Conservation (phyloP, 257 asterid species). For the Gardenia jasminoides region DNA sequence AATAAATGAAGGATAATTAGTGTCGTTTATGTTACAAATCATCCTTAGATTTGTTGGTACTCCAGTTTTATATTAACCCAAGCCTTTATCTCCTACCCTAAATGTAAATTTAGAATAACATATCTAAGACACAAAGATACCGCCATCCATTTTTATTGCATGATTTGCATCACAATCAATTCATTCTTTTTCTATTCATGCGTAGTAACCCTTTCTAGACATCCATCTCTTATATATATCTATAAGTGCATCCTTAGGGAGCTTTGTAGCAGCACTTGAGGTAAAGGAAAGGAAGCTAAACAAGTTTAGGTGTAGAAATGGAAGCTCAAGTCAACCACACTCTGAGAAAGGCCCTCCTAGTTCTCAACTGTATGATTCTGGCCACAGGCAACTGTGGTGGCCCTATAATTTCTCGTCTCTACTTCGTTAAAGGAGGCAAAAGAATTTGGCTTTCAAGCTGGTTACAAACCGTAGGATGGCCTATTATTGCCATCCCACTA, state of each 20-base stretch:
- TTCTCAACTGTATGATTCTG: slow-evolving; percentile 20
- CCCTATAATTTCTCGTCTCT: slow-evolving; percentile 32
- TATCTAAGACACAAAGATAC: too few relatives aligned
- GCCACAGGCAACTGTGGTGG: slow-evolving; percentile 31
- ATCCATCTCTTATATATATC: too few relatives aligned
- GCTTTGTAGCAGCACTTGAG: background rate
- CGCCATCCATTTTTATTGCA: too few relatives aligned
- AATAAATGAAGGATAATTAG: too few relatives aligned
- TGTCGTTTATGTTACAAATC: too few relatives aligned
- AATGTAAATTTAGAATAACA: too few relatives aligned
- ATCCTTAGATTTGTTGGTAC: too few relatives aligned
- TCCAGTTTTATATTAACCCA: too few relatives aligned
- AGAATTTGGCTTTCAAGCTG: slow-evolving; percentile 32
- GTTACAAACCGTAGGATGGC: slow-evolving; percentile 34
- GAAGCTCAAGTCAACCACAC: slow-evolving; percentile 10
- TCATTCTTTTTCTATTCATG: too few relatives aligned
- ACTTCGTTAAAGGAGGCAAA: slow-evolving; percentile 35
- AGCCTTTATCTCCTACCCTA: too few relatives aligned
- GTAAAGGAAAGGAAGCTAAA: background rate
- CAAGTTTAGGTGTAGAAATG: background rate
- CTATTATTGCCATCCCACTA: slow-evolving; percentile 28
- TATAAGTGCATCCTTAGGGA: background rate
- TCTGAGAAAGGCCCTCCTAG: slow-evolving; percentile 19
- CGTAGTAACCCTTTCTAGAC: too few relatives aligned
- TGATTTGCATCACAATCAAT: too few relatives aligned